Evolutionary conservation across 1,139 yeast genomes (phyloP).

Genomic region (Spencermartinsiella ligniputridi): DNA sequence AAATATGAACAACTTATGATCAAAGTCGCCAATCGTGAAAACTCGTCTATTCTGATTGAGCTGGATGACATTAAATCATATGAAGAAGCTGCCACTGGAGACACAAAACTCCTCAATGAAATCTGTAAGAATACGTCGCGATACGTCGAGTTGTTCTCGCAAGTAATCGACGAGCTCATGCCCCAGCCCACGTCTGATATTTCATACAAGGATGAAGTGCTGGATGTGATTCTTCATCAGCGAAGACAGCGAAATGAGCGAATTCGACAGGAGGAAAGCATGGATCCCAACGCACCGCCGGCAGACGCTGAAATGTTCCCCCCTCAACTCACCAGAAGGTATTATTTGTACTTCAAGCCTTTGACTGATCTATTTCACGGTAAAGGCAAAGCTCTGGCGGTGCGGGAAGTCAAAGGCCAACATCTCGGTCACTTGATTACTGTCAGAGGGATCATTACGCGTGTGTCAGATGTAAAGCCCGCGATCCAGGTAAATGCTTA

Average conservation of each 20-base stretch:
- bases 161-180: conserved; percentile 72
- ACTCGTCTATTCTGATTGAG: conserved; percentile 63
- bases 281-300: conserved; percentile 21
- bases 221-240: conserved; percentile 90
- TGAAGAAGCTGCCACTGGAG: conserved; percentile 27
- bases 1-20: conserved; percentile 79
- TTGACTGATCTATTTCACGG: conserved; percentile 43
- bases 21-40: conserved; percentile 76
- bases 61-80: conserved; percentile 72
- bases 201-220: conserved; percentile 78
- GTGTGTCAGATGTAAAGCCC: conserved; percentile 96
- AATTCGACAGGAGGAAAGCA: conserved; percentile 52
- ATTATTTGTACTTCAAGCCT: conserved; percentile 83
- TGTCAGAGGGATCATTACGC: conserved; percentile 87
- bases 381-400: conserved; percentile 62
- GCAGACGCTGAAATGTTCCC: conserved; percentile 58
- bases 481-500: conserved; percentile 87
- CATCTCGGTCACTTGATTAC: conserved; percentile 85
- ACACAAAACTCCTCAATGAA: conserved; percentile 47
- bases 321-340: conserved; percentile 79
- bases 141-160: conserved; percentile 71
- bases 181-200: conserved; percentile 79
- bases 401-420: conserved; percentile 81
- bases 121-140: conserved; percentile 72
- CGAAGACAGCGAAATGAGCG: conserved; percentile 77